Evolutionary conservation across 441 rosid genomes (phyloP).

Genomic region (Erodium moschatum): DNA sequence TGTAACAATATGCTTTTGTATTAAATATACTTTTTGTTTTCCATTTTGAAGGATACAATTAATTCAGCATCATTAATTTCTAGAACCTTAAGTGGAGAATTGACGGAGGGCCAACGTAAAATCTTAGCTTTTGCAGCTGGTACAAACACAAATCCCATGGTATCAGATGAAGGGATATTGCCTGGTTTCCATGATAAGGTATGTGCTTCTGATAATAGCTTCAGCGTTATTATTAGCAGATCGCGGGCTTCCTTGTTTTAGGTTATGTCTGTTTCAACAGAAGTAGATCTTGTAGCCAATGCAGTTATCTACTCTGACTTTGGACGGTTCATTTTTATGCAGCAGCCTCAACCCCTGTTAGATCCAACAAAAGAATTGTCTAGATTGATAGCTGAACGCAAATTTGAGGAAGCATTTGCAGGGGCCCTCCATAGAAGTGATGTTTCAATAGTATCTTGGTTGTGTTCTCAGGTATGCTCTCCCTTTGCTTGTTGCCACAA

Average conservation of each 20-base stretch:
- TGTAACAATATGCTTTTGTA: neutral
- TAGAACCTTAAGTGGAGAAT: slow-evolving; percentile 54
- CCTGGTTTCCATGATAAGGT: slow-evolving; percentile 49
- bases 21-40: neutral
- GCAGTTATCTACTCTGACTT: slow-evolving; percentile 7
- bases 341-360: slow-evolving; percentile 41
- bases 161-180: slow-evolving; percentile 50
- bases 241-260: neutral
- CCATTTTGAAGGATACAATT: slow-evolving; percentile 48
- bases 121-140: slow-evolving; percentile 56
- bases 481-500: neutral
- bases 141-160: slow-evolving; percentile 44
- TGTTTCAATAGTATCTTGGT: slow-evolving; percentile 63
- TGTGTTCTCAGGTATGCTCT: slow-evolving; percentile 57
- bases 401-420: slow-evolving; percentile 67
- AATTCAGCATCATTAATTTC: slow-evolving; percentile 54
- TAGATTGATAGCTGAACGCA: slow-evolving; percentile 46
- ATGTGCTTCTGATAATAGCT: slow-evolving; percentile 11
- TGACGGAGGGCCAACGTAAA: slow-evolving; percentile 58
- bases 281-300: neutral
- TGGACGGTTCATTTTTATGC: slow-evolving; percentile 7
- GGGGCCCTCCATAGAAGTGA: slow-evolving; percentile 63
- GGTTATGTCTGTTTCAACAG: neutral
- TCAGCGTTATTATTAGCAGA: neutral
- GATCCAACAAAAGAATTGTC: slow-evolving; percentile 64